Evolutionary conservation across 306 rosid genomes (phyloP), one percentile per base, ranked within the genome.

Genomic region (Arachis hypogaea): DNA sequence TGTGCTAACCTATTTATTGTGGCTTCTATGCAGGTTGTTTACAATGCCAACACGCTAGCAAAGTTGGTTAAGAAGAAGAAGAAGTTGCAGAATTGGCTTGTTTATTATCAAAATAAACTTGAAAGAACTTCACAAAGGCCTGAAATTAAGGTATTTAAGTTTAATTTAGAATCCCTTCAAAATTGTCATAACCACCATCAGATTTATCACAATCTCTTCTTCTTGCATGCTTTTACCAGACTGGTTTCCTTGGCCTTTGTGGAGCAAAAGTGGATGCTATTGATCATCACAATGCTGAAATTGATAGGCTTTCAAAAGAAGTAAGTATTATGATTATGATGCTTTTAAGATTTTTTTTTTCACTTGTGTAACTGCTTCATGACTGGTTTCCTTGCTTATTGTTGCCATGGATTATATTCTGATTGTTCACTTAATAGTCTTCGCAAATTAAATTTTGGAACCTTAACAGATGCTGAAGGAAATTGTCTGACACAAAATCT

Each of bases 161-260:
- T 71, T 41, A 44, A 68, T 49, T 49, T 46, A 40, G 38, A 50
- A 11, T 77, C 41, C 68, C 59, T 73, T 58, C 14, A 2, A 42
- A 74, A 49, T 69, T 77, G 36, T 54, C 59, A 68, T 57, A 57
- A 33, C 3, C 7, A 60, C 44, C 14, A 64, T 77, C 40, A 70
- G 28, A 57, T 72, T 51, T 77, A 46, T 45, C 63, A 18, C 43
- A 46, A 63, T 69, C 54, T 62, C 52, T 73, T 22, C 78, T 59
- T 72, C 72, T 71, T 58, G 4, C 59, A 58, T 52, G 60, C 78
- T 57, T 72, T 61, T 64, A 42, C 74, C 91, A 94, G 99, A 88
- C 90, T 82, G 99, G 97, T 79, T 90, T 82, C 84, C 96, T 94
- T 77, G 98, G 99, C 74, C 87, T 88, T 16, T 74, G 88, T 47